Evolutionary conservation across 2,329 filamentous ascomycete genomes (phyloP).

Genomic region (Aspergillus sp.): DNA sequence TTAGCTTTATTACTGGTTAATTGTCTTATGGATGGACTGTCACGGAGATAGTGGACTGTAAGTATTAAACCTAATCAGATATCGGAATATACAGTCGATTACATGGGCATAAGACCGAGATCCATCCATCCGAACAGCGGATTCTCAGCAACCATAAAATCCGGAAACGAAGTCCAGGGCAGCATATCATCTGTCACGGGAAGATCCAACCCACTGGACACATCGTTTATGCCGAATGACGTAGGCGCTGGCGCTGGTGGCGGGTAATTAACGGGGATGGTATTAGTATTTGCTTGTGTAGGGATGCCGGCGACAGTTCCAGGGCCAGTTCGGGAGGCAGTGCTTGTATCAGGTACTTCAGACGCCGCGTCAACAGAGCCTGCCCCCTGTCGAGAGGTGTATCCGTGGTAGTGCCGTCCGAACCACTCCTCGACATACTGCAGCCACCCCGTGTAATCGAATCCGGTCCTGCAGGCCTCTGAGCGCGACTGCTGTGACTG

Average conservation of each 20-base stretch:
- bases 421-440: background rate
- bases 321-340: background rate
- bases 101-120: background rate
- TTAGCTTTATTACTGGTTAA: too few relatives aligned
- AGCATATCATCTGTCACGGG: background rate
- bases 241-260: background rate
- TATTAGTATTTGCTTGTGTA: background rate
- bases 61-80: too few relatives aligned
- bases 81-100: background rate
- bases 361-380: too few relatives aligned
- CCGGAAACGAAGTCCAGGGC: background rate
- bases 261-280: background rate
- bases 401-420: background rate
- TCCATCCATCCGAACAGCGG: constrained; percentile 1
- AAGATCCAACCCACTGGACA: background rate
- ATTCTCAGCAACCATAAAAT: background rate
- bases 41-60: too few relatives aligned
- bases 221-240: background rate
- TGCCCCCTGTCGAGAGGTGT: background rate
- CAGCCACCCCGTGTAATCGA: constrained; percentile 1
- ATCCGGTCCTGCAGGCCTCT: background rate
- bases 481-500: background rate
- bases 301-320: background rate
- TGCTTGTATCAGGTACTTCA: background rate
- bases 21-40: too few relatives aligned